Evolutionary conservation across 768 basidiomycete species (phyloP), one percentile per base, ranked within the genome.

Genomic region (Phaeotremella skinneri): DNA sequence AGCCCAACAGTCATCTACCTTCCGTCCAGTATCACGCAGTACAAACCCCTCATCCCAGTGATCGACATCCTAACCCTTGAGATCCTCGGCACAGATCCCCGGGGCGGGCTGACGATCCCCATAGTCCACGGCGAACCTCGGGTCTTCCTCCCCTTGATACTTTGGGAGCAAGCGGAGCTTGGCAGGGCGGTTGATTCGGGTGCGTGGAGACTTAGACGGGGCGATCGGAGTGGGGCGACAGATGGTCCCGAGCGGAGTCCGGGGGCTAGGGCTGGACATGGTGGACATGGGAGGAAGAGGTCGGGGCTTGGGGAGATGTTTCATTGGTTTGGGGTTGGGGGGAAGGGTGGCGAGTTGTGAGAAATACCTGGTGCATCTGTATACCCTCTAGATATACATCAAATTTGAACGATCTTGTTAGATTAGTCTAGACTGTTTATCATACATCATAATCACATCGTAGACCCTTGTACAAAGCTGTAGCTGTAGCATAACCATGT

Each of bases 21-120:
- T 13, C 27, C 61, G 6, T 49, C 63, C 17, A 7, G 16, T 3
- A 62, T 62, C 48, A 69, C 72, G 31, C 59, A 63, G 5, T 69
- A 66, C 54, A 63, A 64, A 55, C 66, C 72, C 1, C 54, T 71
- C 17, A 45, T 70, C 56, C 67, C 72, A 3, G 37, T 74, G 23
- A 63, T 74, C 41, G 72, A 74, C 41, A 56, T 69, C 13, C 41
- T 74, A 3, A 52, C 69, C 1, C 63, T 59, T 17, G 68, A 74
- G n/a, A 62, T 69, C 9, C 63, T 69, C 47, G 54, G 63, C 2
- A 70, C 69, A 1, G 72, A 71, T 47, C 58, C 63, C 5, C 26
- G 48, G 23, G 72, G 72, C 9, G 65, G 66, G 9, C 34, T 74
- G 41, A 67, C 65, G 0, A 59, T 74, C 6, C 52, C 69, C 2